Conservation (phyloP, 805 yeast genomes). For the Lipomyces mesembrius region DNA sequence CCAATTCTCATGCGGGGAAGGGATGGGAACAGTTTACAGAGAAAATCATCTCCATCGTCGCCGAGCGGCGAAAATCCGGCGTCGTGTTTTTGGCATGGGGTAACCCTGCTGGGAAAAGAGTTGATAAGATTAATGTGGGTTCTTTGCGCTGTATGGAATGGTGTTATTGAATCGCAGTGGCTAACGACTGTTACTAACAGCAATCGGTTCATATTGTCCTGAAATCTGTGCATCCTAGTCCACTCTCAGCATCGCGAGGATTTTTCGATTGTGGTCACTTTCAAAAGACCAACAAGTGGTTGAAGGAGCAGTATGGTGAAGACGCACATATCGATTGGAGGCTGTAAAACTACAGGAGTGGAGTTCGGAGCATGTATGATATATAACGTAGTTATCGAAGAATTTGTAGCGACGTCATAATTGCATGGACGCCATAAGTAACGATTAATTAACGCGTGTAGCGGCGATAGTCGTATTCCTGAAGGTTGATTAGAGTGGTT, state of each 20-base stretch:
- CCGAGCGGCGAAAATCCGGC: conserved; percentile 52
- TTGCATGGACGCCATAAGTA: background rate
- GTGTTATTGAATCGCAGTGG: background rate
- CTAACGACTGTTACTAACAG: conserved; percentile 8
- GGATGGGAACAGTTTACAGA: conserved; percentile 96
- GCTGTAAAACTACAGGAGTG: conserved; percentile 7
- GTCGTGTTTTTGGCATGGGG: conserved; percentile 85
- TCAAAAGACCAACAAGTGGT: conserved; percentile 76
- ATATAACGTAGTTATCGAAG: background rate
- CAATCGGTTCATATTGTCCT: conserved; percentile 53
- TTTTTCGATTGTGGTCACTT: conserved; percentile 82
- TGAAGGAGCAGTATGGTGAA: conserved; percentile 52
- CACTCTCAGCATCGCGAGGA: conserved; percentile 86
- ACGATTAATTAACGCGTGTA: too few species aligned
- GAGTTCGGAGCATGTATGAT: background rate
- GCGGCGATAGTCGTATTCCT: too few species aligned
- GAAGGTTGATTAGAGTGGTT: background rate
- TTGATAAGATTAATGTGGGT: conserved; percentile 48
- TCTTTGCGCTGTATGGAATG: background rate
- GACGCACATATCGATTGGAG: conserved; percentile 67
- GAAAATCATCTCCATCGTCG: conserved; percentile 61
- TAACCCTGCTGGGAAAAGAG: conserved; percentile 67
- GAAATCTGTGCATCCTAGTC: conserved; percentile 90
- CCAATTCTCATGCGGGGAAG: conserved; percentile 84
- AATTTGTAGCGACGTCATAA: background rate